Percentiles rank a stretch among this genome's conserved stretches.
Conservation (phyloP, 2,329 filamentous ascomycete species). For the Fusarium albosuccineum region DNA sequence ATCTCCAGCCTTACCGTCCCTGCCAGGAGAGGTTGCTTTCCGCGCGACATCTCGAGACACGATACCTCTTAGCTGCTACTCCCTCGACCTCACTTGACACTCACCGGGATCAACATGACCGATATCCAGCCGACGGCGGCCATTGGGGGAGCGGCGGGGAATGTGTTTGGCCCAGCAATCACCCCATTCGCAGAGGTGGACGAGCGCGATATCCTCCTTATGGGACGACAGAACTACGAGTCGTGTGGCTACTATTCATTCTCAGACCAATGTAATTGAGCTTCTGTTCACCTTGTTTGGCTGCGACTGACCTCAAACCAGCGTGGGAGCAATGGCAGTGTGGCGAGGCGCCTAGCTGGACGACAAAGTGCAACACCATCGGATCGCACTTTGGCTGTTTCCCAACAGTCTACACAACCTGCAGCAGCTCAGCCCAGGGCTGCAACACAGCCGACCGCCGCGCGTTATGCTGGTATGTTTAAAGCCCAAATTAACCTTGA, state of each 20-base stretch:
- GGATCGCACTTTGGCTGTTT: constrained; percentile 10
- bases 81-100: background rate
- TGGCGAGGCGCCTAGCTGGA: background rate
- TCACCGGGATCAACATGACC: background rate
- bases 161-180: background rate
- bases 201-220: background rate
- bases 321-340: constrained; percentile 1
- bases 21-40: too few relatives aligned
- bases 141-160: background rate
- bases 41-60: too few relatives aligned
- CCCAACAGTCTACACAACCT: constrained; percentile 4
- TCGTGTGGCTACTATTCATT: constrained; percentile 6
- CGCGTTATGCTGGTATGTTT: constrained; percentile 1
- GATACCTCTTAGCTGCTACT: background rate
- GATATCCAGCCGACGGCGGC: background rate
- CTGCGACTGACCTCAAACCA: background rate
- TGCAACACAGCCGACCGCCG: background rate
- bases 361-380: constrained; percentile 8
- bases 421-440: background rate
- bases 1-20: too few relatives aligned
- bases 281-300: background rate
- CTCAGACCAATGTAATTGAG: background rate
- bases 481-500: background rate
- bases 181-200: background rate
- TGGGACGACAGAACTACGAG: constrained; percentile 6